These are phyloP conservation scores for Seminavis robusta DNA, from an alignment of 108 stramenopile genomes.

Conservation along the genomic window DNA sequence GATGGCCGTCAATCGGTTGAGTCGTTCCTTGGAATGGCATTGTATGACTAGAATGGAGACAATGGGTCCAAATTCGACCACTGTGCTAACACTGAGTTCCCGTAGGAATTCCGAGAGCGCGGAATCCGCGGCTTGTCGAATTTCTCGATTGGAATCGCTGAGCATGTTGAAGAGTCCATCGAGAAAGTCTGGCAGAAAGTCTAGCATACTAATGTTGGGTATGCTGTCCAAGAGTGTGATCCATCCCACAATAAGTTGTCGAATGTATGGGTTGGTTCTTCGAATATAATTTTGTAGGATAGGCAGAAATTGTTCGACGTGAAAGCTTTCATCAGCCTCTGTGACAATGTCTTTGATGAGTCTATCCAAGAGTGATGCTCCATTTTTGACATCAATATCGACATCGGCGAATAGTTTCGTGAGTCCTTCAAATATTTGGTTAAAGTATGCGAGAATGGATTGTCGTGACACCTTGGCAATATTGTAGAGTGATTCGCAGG, in stretches of 20 bases:
- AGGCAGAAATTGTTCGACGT: conserved; percentile 94
- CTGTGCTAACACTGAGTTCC: conserved; percentile 85
- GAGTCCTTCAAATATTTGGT: conserved; percentile 94
- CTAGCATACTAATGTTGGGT: conserved; percentile 95
- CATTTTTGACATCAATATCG: conserved; percentile 98
- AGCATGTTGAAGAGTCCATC: conserved; percentile 98
- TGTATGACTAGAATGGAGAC: conserved; percentile 91
- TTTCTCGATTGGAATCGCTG: conserved; percentile 94
- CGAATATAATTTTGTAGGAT: conserved; percentile 94
- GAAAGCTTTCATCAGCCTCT: conserved; percentile 85
- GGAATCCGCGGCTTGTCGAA: conserved; percentile 87
- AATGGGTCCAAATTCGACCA: conserved; percentile 94
- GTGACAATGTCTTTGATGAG: conserved; percentile 96
- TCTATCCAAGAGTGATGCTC: conserved; percentile 93
- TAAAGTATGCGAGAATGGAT: conserved; percentile 84
- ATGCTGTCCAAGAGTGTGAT: conserved; percentile 95
- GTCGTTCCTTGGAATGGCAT: conserved; percentile 90
- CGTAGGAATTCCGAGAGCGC: conserved; percentile 83
- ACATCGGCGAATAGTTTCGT: conserved; percentile 96
- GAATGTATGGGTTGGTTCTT: conserved; percentile 93
- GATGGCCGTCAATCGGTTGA: conserved; percentile 92
- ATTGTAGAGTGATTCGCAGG: conserved; percentile 97
- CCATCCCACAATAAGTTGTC: conserved; percentile 97
- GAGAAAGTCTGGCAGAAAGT: conserved; percentile 93
- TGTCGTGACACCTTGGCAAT: conserved; percentile 95